Evolutionary conservation across 164 flowering plant species (phyloP).

Genomic region (Magnolia sinica): DNA sequence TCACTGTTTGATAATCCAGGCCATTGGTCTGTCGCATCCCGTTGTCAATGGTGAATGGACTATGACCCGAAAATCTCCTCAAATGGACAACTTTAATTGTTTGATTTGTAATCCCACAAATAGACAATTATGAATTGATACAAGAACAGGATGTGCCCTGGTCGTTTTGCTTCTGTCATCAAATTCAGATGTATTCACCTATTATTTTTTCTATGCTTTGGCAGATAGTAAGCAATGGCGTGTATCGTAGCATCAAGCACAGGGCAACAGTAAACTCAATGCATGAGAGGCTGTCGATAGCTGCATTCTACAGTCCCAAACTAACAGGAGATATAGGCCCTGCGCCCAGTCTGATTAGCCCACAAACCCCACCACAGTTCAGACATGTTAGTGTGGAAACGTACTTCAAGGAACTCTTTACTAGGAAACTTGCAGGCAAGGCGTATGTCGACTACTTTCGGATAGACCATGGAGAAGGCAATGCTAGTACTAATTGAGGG

Average conservation of each 20-base stretch:
- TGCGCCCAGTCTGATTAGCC: constrained; percentile 20
- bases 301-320: constrained; percentile 17
- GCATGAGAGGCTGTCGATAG: constrained; percentile 34
- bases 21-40: not conserved
- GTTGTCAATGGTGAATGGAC: no score
- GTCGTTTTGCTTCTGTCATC: no score
- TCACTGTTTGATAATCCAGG: not conserved
- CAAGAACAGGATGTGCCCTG: no score
- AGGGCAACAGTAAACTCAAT: constrained; percentile 22
- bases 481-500: not conserved
- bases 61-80: not conserved
- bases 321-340: constrained; percentile 27
- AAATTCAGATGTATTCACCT: no score
- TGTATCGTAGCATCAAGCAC: constrained; percentile 35
- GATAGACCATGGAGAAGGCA: constrained; percentile 4
- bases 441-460: constrained; percentile 21
- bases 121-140: not conserved
- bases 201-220: not conserved
- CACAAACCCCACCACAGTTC: constrained; percentile 21
- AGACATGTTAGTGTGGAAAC: constrained; percentile 1
- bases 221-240: constrained; percentile 33
- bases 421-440: constrained; percentile 25
- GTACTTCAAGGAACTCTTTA: constrained; percentile 18
- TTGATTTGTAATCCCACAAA: not conserved
- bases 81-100: not conserved